Evolutionary conservation across 2,329 filamentous ascomycete species (phyloP).

Genomic region (Geosmithia morbida): DNA sequence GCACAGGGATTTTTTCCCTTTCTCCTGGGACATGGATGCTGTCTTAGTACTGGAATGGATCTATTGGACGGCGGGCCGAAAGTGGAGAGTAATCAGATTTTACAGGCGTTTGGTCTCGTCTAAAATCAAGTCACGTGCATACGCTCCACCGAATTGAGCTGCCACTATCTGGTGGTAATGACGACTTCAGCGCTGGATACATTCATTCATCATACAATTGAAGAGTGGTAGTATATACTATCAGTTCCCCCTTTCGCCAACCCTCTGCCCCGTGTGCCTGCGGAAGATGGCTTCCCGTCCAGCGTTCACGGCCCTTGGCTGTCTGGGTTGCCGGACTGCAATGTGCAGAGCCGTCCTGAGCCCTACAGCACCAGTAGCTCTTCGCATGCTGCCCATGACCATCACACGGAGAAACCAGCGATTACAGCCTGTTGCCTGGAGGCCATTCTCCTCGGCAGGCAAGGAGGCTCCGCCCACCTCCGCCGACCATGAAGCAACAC

Average conservation of each 20-base stretch:
- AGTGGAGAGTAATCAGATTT: not conserved
- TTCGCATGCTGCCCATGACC: not conserved
- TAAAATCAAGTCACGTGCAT: not conserved
- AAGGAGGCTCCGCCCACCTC: not conserved
- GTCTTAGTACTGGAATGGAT: not conserved
- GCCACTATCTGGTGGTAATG: not conserved
- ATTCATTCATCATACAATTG: not conserved
- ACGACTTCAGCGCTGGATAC: not conserved
- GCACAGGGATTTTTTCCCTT: not conserved
- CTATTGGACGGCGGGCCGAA: not conserved
- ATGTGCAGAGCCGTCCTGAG: constrained; percentile 3
- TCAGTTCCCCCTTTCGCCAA: not conserved
- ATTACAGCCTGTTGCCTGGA: not conserved
- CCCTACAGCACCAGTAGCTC: not conserved
- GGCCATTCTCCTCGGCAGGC: not conserved
- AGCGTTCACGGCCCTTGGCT: constrained; percentile 3
- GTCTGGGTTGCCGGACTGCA: constrained; percentile 4
- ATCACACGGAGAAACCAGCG: not conserved
- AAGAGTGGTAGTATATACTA: not conserved
- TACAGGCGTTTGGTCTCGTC: not conserved
- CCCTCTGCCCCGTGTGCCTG: no score
- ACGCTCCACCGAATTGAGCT: not conserved
- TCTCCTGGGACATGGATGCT: not conserved
- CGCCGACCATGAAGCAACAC: not conserved
- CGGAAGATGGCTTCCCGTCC: constrained; percentile 3